A percentile compares a stretch with the other conserved stretches of the same genome.
Conservation (phyloP, 2,329 filamentous ascomycete species). For the Epichloe hybrida region DNA sequence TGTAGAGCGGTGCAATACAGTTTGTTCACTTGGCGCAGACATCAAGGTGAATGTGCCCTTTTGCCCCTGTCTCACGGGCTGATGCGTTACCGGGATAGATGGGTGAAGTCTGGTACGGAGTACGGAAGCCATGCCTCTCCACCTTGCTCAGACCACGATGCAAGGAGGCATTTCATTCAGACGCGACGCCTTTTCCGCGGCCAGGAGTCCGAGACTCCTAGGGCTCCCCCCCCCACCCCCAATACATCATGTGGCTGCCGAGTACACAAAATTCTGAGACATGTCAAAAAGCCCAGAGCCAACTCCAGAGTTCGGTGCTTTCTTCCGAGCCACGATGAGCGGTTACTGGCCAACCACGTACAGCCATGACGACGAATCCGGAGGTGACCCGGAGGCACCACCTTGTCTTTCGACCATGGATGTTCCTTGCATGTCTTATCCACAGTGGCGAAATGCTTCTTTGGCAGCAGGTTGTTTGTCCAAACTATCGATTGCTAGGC, state of each 20-base stretch:
- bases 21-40: no score
- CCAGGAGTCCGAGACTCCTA: not conserved
- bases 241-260: not conserved
- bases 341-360: no score
- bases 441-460: not conserved
- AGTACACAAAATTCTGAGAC: not conserved
- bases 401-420: not conserved
- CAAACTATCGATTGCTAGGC: not conserved
- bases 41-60: not conserved
- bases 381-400: not conserved
- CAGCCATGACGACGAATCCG: not conserved
- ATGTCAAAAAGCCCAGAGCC: not conserved
- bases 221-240: not conserved
- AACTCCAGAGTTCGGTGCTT: not conserved
- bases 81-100: not conserved
- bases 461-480: not conserved
- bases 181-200: not conserved
- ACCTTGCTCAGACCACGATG: not conserved
- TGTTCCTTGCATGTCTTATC: conserved; percentile 3
- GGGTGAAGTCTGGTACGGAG: not conserved
- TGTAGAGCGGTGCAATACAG: not conserved
- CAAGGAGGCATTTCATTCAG: not conserved
- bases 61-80: not conserved
- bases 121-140: not conserved
- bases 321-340: no score